phyloP scores from a whole-genome alignment of 108 stramenopile species.

The Nitzschia sp. region DNA sequence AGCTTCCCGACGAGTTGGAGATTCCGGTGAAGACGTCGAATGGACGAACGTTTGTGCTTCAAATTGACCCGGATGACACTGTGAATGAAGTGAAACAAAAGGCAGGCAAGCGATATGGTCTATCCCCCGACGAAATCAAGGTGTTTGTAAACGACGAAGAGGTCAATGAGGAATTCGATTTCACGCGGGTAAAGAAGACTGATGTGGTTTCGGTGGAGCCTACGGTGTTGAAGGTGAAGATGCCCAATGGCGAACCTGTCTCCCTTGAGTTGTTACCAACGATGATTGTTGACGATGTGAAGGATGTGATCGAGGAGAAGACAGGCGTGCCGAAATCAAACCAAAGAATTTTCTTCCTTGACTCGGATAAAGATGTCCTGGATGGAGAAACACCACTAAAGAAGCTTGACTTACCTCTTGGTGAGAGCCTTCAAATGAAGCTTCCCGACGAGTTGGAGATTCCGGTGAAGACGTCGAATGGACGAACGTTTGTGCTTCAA shows the following conservation, averaged over 20 bases:
- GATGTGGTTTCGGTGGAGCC: slow-evolving; percentile 15
- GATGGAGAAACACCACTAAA: slow-evolving; percentile 15
- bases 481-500: slow-evolving; percentile 3
- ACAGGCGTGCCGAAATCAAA: slow-evolving; percentile 19
- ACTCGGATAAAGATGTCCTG: slow-evolving; percentile 7
- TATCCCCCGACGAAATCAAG: slow-evolving; percentile 9
- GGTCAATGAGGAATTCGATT: slow-evolving; percentile 6
- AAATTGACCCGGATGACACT: slow-evolving; percentile 21
- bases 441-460: slow-evolving; percentile 5
- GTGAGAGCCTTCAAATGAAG: slow-evolving; percentile 3
- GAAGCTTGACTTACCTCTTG: slow-evolving; percentile 1
- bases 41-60: slow-evolving; percentile 13
- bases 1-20: background rate
- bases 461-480: slow-evolving; percentile 11
- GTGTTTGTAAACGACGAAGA: background rate
- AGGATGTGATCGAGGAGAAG: slow-evolving; percentile 27
- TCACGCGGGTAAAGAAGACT: background rate
- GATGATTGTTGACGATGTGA: slow-evolving; percentile 24
- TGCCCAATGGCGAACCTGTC: slow-evolving; percentile 13
- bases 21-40: slow-evolving; percentile 5
- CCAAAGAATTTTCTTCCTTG: slow-evolving; percentile 22
- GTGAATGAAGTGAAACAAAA: slow-evolving; percentile 19
- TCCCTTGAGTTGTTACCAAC: slow-evolving; percentile 19
- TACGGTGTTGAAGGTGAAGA: background rate
- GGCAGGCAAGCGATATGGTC: slow-evolving; percentile 4